phyloP scores from a whole-genome alignment of 371 early-diverging fungal species.

The Vairimorpha necatrix region DNA sequence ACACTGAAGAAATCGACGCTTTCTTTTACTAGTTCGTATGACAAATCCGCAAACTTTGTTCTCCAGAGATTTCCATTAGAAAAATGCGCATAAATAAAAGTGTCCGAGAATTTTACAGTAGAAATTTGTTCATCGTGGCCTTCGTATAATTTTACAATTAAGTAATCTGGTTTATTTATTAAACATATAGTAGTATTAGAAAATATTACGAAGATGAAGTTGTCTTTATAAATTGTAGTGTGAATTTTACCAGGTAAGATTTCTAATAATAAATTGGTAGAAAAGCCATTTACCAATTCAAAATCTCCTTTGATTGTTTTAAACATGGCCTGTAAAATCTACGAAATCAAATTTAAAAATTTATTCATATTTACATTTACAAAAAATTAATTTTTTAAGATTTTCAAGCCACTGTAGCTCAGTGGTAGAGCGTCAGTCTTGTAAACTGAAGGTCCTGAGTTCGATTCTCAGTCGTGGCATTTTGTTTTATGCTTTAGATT shows the following conservation, averaged over 20 bases:
- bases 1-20: neutral
- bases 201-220: neutral
- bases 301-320: neutral
- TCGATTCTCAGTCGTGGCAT: slow-evolving; percentile 55
- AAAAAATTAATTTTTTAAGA: too few species aligned
- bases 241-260: neutral
- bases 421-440: slow-evolving; percentile 60
- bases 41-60: neutral
- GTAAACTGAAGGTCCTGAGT: slow-evolving; percentile 57
- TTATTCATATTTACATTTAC: too few species aligned
- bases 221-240: neutral
- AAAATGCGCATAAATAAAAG: neutral
- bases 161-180: neutral
- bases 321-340: too few species aligned
- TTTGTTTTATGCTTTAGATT: slow-evolving; percentile 5
- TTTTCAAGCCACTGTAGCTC: slow-evolving; percentile 52
- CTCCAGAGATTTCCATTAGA: neutral
- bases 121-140: neutral
- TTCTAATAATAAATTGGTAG: neutral
- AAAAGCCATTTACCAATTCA: neutral
- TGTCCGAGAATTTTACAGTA: neutral
- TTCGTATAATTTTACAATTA: neutral
- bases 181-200: neutral
- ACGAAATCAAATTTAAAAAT: too few species aligned
- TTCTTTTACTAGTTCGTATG: neutral